These are phyloP conservation scores for Colletotrichum noveboracense DNA, from an alignment of 2,329 filamentous ascomycete genomes.

Conservation along the genomic window DNA sequence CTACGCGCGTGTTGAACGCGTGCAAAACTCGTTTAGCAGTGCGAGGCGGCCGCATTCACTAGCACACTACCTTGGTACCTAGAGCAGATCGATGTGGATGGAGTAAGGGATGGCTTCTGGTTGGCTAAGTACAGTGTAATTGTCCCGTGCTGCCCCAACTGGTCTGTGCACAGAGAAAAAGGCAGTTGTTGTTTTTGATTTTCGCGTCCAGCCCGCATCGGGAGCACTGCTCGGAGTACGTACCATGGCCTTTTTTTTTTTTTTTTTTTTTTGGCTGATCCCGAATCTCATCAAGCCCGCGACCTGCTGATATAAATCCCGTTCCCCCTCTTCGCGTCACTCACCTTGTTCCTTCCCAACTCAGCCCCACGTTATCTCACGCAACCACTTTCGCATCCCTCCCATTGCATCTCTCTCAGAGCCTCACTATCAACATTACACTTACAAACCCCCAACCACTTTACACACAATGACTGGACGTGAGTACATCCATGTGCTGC, in stretches of 20 bases:
- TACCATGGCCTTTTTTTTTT: background rate
- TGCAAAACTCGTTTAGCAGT: background rate
- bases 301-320: constrained; percentile 16
- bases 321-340: constrained; percentile 9
- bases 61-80: too few species aligned
- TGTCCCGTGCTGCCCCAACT: background rate
- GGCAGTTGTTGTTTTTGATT: background rate
- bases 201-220: constrained; percentile 3
- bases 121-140: background rate
- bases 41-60: background rate
- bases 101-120: background rate
- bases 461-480: constrained; percentile 72
- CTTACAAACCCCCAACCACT: background rate
- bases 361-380: constrained; percentile 11
- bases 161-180: constrained; percentile 8
- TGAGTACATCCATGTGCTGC: constrained; percentile 50
- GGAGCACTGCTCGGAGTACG: background rate
- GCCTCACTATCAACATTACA: background rate
- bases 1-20: background rate
- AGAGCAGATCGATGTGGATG: background rate
- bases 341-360: background rate
- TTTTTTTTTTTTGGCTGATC: constrained; percentile 24
- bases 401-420: background rate
- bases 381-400: background rate
- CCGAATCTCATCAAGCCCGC: constrained; percentile 7